Evolutionary conservation across 805 yeast genomes (phyloP), one percentile per base, ranked within the genome.

Genomic region (Candida alai): DNA sequence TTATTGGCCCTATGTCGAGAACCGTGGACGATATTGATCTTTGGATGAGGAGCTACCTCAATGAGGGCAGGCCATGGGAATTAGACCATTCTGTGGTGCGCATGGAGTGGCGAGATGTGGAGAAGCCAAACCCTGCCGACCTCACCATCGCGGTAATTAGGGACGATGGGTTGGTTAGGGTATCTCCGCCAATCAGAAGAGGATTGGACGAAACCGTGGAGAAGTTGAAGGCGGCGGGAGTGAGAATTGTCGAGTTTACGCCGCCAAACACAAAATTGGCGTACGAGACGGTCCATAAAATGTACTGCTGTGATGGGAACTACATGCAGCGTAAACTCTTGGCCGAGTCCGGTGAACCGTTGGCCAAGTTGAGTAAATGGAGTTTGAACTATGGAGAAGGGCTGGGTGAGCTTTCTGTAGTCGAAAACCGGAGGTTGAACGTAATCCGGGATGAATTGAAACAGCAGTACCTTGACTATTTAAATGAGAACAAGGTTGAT

Each of bases 221-320:
- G 6, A 78, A 76, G 45, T 68, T 84, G 47, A 54, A 62, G 36
- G 70, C 60, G 1, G 80, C 84, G 1, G 84, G 84, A 28, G 80
- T 67, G 25, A 71, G 71, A 16, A 71, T 78, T 19, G 59, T 77
- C 21, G 69, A 67, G 21, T 77, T 78, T 59, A 64, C 71, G 30
- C 79, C 84, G 16, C 76, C 84, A 21, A 70, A 65, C 34, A 74
- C 77, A 2, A 53, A 75, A 32, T 69, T 74, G 45, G 81, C 81
- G 15, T 72, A 71, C 40, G 79, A 81, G 3, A 69, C 80, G 29
- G 84, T 74, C 24, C 54, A 70, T 43, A 52, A 62, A 40, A 54
- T 80, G 58, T 84, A 80, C 56, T 63, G 67, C 9, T 70, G 77
- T 44, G 94, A 85, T 55, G 90, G 90, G 31, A 83, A 81, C 52